These are phyloP conservation scores for Schizonepeta tenuifolia DNA, from an alignment of 257 asterid species.

Conservation along the genomic window DNA sequence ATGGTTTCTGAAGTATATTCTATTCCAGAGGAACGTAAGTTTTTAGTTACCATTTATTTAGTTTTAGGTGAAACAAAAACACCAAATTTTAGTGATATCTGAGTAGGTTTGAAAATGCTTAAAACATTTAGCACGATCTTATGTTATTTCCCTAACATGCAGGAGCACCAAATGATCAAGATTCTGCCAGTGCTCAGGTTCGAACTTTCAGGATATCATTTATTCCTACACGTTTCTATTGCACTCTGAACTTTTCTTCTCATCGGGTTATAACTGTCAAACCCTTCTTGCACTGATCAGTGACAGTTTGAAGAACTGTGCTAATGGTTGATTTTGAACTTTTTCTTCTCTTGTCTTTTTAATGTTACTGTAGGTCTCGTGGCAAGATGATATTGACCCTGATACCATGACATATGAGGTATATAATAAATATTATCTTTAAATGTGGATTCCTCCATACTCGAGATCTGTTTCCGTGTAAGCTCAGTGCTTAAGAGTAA, in stretches of 20 bases:
- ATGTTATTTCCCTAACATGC: constrained; percentile 34
- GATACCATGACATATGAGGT: constrained; percentile 96
- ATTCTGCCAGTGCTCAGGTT: constrained; percentile 61
- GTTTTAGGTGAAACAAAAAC: neutral
- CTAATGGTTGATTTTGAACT: constrained; percentile 5
- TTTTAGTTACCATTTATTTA: constrained; percentile 14
- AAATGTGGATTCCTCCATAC: neutral
- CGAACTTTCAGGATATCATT: constrained; percentile 13
- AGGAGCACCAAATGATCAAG: constrained; percentile 56
- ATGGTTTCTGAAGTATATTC: constrained; percentile 51
- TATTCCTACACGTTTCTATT: neutral
- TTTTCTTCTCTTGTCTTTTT: neutral
- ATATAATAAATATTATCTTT: constrained; percentile 1
- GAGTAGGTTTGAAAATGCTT: neutral
- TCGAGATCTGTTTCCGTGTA: neutral
- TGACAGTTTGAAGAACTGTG: neutral
- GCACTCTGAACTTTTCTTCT: neutral
- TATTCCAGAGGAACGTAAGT: constrained; percentile 77
- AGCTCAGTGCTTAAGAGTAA: neutral
- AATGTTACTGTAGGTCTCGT: constrained; percentile 55
- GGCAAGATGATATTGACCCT: constrained; percentile 79
- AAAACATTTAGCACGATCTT: neutral
- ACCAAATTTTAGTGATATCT: neutral
- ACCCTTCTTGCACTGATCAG: neutral
- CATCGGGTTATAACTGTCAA: constrained; percentile 9